Conservation (phyloP, 352 stramenopile genomes). For the Pythium aphanidermatum region DNA sequence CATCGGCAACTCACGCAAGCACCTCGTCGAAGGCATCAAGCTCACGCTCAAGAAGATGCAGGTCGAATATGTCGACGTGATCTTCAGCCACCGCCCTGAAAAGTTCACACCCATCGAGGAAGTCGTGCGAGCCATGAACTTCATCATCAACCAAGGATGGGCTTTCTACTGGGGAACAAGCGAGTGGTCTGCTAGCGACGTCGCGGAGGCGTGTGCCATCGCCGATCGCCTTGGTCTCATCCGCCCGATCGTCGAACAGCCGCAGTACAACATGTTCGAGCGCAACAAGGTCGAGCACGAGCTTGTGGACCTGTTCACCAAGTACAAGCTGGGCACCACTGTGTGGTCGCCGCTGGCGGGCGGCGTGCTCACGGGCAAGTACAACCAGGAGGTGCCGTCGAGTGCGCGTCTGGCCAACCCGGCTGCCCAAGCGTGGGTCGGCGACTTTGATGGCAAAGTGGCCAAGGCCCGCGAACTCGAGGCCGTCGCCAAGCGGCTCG, state of each 20-base stretch:
- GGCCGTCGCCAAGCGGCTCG: conserved; percentile 50
- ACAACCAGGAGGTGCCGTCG: conserved; percentile 20
- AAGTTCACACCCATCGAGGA: conserved; percentile 32
- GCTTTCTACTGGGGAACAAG: conserved; percentile 48
- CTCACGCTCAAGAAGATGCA: conserved; percentile 35
- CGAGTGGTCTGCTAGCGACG: conserved; percentile 39
- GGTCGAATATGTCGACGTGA: conserved; percentile 37
- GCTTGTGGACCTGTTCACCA: conserved; percentile 29
- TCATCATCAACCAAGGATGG: conserved; percentile 32
- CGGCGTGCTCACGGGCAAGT: conserved; percentile 43
- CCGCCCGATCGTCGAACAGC: conserved; percentile 34
- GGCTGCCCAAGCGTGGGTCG: too few relatives aligned
- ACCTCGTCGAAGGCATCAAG: conserved; percentile 40
- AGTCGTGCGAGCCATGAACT: conserved; percentile 41
- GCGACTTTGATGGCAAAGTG: conserved; percentile 37
- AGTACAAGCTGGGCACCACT: conserved; percentile 32
- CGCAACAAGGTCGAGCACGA: conserved; percentile 34
- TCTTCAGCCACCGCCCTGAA: conserved; percentile 34
- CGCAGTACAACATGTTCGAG: conserved; percentile 54
- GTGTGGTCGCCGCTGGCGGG: conserved; percentile 33
- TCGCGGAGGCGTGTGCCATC: conserved; percentile 31
- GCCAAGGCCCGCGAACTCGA: conserved; percentile 33
- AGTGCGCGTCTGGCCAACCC: conserved; percentile 19
- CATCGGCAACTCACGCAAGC: conserved; percentile 28
- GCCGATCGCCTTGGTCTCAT: conserved; percentile 28